Evolutionary conservation across 1,284 basidiomycete species (phyloP).

Genomic region (Sanghuangporus weigelae): DNA sequence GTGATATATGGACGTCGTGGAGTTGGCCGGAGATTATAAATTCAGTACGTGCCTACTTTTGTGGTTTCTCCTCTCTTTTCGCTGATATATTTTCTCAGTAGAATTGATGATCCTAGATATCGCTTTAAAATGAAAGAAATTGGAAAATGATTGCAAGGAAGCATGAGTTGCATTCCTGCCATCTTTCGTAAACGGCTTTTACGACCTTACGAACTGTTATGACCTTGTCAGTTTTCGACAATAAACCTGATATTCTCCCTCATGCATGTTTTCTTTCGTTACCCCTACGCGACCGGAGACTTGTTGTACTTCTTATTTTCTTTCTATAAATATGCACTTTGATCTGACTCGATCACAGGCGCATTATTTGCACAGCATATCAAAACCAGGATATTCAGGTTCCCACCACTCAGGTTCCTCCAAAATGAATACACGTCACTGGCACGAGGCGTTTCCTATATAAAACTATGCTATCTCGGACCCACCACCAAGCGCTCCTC

Average conservation of each 20-base stretch:
- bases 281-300: too few relatives aligned
- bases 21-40: constrained; percentile 34
- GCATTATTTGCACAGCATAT: too few relatives aligned
- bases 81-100: neutral
- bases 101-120: neutral
- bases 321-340: too few relatives aligned
- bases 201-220: neutral
- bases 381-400: neutral
- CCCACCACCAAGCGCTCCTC: neutral
- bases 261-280: too few relatives aligned
- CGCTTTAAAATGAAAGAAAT: neutral
- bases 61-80: neutral
- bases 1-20: constrained; percentile 67
- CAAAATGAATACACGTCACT: neutral
- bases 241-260: neutral
- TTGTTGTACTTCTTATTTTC: too few relatives aligned
- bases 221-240: neutral
- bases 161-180: too few relatives aligned
- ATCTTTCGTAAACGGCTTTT: neutral
- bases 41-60: constrained; percentile 1
- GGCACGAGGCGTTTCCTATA: neutral
- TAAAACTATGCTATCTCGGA: neutral
- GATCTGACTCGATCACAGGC: neutral
- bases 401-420: neutral
- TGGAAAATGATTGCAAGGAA: neutral